Percentiles rank a stretch among this genome's conserved stretches.
phyloP scores from a whole-genome alignment of 2,329 filamentous ascomycete genomes.

The Dothideomycetidae sp. region DNA sequence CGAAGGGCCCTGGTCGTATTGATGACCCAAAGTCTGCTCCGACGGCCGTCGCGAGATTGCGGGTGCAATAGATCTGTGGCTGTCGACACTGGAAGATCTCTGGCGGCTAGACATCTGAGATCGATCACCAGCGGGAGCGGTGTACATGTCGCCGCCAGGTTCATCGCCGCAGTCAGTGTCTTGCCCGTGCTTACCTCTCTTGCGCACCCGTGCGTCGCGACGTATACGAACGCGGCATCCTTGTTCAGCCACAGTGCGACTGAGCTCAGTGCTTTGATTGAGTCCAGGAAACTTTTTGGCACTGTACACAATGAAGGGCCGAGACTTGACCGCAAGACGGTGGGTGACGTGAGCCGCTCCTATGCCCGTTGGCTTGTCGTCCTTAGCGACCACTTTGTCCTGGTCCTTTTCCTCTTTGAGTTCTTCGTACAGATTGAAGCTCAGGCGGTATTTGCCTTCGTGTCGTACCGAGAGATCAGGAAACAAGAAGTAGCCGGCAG shows the following conservation, averaged over 20 bases:
- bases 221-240: constrained; percentile 92
- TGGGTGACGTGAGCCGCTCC: constrained; percentile 56
- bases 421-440: constrained; percentile 87
- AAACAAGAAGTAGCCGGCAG: constrained; percentile 89
- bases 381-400: constrained; percentile 38
- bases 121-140: constrained; percentile 16
- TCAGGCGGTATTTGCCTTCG: constrained; percentile 81
- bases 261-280: constrained; percentile 75
- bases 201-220: constrained; percentile 83
- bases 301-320: constrained; percentile 77
- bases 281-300: constrained; percentile 98
- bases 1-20: constrained; percentile 20
- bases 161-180: constrained; percentile 53
- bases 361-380: constrained; percentile 26
- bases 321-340: constrained; percentile 78
- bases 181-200: constrained; percentile 56
- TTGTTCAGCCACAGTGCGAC: constrained; percentile 86
- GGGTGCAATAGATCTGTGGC: constrained; percentile 18
- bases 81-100: constrained; percentile 26
- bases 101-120: constrained; percentile 19
- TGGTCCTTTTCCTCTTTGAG: constrained; percentile 73
- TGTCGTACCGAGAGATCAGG: constrained; percentile 92
- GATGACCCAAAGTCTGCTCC: constrained; percentile 30
- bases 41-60: constrained; percentile 27
- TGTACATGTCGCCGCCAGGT: constrained; percentile 22